Evolutionary conservation across 2,329 filamentous ascomycete genomes (phyloP).

Genomic region (Penicillium sp.): DNA sequence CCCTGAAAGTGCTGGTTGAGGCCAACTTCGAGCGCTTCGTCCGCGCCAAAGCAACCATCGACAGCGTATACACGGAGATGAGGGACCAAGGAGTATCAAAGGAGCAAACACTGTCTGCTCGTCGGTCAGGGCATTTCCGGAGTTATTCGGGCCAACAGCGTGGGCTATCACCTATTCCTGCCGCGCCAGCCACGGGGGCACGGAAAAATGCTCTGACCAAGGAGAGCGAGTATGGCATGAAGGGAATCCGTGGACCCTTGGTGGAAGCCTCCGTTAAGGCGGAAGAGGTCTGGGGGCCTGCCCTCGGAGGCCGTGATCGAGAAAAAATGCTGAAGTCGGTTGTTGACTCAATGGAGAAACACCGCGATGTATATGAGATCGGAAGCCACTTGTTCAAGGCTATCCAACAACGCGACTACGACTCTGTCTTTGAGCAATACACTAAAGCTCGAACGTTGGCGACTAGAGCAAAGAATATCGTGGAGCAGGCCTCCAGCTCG

Average conservation of each 20-base stretch:
- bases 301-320: constrained; percentile 85
- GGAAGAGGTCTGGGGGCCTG: constrained; percentile 96
- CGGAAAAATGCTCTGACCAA: constrained; percentile 91
- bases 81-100: constrained; percentile 66
- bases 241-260: constrained; percentile 85
- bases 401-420: constrained; percentile 90
- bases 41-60: constrained; percentile 94
- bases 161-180: constrained; percentile 43
- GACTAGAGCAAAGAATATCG: constrained; percentile 74
- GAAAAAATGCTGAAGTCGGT: constrained; percentile 85
- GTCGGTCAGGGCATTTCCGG: constrained; percentile 65
- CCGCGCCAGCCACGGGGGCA: constrained; percentile 54
- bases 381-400: constrained; percentile 77
- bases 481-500: constrained; percentile 58
- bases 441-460: constrained; percentile 79
- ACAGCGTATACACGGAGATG: constrained; percentile 99
- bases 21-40: constrained; percentile 99
- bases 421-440: constrained; percentile 84
- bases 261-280: constrained; percentile 91
- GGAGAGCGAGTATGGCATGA: constrained; percentile 87
- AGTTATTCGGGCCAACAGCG: constrained; percentile 54
- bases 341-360: constrained; percentile 73
- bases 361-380: constrained; percentile 81
- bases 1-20: constrained; percentile 92
- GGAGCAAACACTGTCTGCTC: constrained; percentile 57